Evolutionary conservation across 208 protist genomes (phyloP), one percentile per base, ranked within the genome.

Genomic region (Novymonas esmeraldas): DNA sequence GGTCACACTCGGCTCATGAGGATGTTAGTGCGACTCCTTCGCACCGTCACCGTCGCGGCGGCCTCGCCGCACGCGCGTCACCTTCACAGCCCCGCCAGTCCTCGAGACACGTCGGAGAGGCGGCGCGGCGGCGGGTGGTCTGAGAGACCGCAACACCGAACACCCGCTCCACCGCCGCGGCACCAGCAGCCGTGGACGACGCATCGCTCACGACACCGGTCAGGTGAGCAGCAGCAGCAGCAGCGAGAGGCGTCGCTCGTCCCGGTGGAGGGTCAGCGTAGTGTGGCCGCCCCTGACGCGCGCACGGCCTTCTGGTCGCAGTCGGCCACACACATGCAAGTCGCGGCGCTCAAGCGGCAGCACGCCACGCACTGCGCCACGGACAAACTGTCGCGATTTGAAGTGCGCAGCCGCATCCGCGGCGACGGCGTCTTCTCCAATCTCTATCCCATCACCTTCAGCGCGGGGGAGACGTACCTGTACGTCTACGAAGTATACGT

Each of bases 401-500:
- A 60, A 24, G 84, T 87, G 1, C 82, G 87, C 49, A 66, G 74
- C 31, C 74, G 66, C 14, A n/a, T 96, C 29, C 86, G 81, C 39
- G 76, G 87, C 11, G 86, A 90, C 48, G 92, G 92, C 39, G 88
- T 87, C 14, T 38, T 82, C 20, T 95, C 89, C 18, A 96, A 96
- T 57, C 26, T 96, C 14, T 96, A 81, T 58, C 82, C 83, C 0
- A 11, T 96, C 16, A 16, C 11, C 26, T 81, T 91, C 28, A 33
- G 6, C 41, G 44, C n/a, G 56, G 11, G 11, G 34, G 48, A 33
- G n/a, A 33, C 56, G 42, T 63, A 41, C 11, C 26, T 95, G 26
- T 93, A 87, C 74, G 54, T 81, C 1, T 95, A 95, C 59, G 87
- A 95, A 38, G 71, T 95, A 54, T 83, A 87, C 73, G 89, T 81